Evolutionary conservation across 768 basidiomycete genomes (phyloP).

Genomic region (Cystobasidium ongulense): DNA sequence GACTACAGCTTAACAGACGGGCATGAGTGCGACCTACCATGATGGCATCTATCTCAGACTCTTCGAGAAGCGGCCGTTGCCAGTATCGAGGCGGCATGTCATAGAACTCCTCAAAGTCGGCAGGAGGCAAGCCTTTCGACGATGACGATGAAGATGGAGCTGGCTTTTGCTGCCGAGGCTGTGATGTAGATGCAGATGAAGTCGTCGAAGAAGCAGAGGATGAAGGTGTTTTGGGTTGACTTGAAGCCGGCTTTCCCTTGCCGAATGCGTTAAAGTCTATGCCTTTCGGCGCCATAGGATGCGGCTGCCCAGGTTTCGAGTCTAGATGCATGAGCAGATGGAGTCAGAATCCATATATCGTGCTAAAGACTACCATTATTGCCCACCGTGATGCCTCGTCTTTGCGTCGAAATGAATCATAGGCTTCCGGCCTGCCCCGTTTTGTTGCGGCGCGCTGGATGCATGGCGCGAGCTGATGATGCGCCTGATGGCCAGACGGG

Average conservation of each 20-base stretch:
- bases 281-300: conserved; percentile 1
- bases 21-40: conserved; percentile 9
- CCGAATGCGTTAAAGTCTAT: conserved; percentile 18
- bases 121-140: conserved; percentile 13
- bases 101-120: conserved; percentile 24
- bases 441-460: neutral
- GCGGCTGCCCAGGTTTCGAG: conserved; percentile 13
- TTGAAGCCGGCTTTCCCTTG: neutral
- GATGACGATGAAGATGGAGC: conserved; percentile 3
- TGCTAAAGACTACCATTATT: neutral
- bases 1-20: neutral
- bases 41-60: conserved; percentile 22
- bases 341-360: neutral
- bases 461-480: neutral
- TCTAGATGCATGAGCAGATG: neutral
- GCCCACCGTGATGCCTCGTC: neutral
- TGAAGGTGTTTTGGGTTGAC: neutral
- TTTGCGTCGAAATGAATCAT: conserved; percentile 20
- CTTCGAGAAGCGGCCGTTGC: conserved; percentile 3
- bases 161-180: neutral
- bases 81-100: conserved; percentile 14
- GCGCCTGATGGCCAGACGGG: neutral
- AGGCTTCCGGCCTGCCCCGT: conserved; percentile 23
- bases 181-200: neutral
- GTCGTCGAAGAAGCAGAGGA: neutral